Base-by-base conservation (phyloP, 2,329 filamentous ascomycete genomes). In the Cercospora sojina region DNA sequence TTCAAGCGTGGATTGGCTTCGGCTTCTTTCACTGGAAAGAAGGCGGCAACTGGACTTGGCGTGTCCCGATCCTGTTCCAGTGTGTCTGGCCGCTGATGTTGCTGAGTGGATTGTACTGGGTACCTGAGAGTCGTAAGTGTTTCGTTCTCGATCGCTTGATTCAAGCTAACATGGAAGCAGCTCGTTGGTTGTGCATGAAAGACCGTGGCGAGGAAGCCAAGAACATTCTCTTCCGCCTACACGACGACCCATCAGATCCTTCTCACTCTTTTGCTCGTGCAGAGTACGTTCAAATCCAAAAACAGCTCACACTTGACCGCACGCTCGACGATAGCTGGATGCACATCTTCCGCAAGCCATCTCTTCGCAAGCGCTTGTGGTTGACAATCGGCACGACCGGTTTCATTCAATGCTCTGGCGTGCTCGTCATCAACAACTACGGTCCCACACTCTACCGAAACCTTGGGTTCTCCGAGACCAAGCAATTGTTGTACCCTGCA, bases 341-440 rank as follows among this genome's bases (percentile, higher is more conserved):
- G 6, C 66, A 70, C 41, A 73, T 77, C 51, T 72, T 75, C 63
- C 65, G 64, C 41, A 74, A 74, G 38, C 69, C 74, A 7, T 74
- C 73, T 1, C 74, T 74, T 43, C 64, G 74, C 8, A 76, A 74
- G 51, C 71, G 75, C 13, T 67, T 69, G 20, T 65, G 74, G 16
- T 62, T 74, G 12, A 71, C 71, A 0, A 68, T 76, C 10, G 74
- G 74, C 7, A 74, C 72, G 10, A 73, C 73, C 3, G 74, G 71
- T 16, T 71, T 74, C 57, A 74, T 75, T 27, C 74, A 77, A 61
- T 76, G 71, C 63, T 73, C 74, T 1, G 74, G 74, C 13, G 71
- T 76, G 1, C 67, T 76, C 6, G 74, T 76, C 32, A 75, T 76
- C 64, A 75, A 76, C 35, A 67, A 71, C 62, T 77, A 77, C 58